Evolutionary conservation across 306 rosid species (phyloP), one percentile per base, ranked within the genome.

Genomic region (Vigna hirtella): DNA sequence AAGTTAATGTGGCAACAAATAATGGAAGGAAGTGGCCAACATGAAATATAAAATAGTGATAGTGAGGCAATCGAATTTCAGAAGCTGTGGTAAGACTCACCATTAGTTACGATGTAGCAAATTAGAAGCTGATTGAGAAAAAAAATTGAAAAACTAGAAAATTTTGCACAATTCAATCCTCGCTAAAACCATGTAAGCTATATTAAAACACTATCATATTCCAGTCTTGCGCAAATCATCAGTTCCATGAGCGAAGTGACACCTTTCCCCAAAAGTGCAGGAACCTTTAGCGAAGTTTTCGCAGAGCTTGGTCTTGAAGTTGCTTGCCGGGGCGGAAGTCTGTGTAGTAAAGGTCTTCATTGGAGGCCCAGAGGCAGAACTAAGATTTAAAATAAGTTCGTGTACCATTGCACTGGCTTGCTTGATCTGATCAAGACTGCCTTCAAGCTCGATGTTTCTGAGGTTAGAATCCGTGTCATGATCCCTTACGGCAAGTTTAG

Each of bases 221-320:
- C 83, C 88, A 51, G 86, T 1, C 83, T 84, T 86, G 71, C 97
- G 97, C 74, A 91, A 81, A 74, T 93, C 92, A 55, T 85, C 87
- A 4, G 83, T 55, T 67, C 98, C 98, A 61, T 93, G 98, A 1
- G 97, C 98, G 64, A 93, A 93, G 79, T 91, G 97, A 69, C 98
- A 93, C 82, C 90, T 87, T 1, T 93, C 98, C 48, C 98, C 96
- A 52, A 93, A 91, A 32, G 97, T 89, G 90, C 98, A 93, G 36
- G 88, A 68, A 36, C 97, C 92, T 66, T 93, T 90, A 2, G 87
- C 26, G 66, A 88, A 91, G 61, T 90, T 89, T 38, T 90, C 97
- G 68, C 98, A 93, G 17, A 91, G 75, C 81, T 90, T 93, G 12
- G 97, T 93, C 91, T 88, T 93, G 70, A 91, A 91, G 84, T 87